These are phyloP conservation scores for Oryza meyeriana DNA, from an alignment of 176 grass and related monocot species.

Conservation along the genomic window DNA sequence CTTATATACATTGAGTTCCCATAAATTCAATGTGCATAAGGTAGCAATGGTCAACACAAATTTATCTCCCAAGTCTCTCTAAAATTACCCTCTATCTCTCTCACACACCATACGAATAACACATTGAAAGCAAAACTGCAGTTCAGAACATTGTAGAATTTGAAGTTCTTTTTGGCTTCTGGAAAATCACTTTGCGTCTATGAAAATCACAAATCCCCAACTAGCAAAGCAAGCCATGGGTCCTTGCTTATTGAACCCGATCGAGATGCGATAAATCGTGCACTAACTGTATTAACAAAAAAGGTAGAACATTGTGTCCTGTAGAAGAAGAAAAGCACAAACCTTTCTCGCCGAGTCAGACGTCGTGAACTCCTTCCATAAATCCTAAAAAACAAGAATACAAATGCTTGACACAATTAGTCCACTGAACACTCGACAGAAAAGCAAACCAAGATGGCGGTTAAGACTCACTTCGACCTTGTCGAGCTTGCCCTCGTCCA, in stretches of 20 bases:
- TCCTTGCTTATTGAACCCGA: background rate
- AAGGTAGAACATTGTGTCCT: background rate
- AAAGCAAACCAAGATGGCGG: background rate
- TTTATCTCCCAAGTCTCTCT: background rate
- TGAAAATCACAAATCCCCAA: background rate
- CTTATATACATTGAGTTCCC: background rate
- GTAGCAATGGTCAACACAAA: background rate
- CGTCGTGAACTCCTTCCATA: slow-evolving; percentile 74
- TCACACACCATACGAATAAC: background rate
- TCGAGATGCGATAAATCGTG: background rate
- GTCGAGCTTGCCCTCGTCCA: slow-evolving; percentile 75
- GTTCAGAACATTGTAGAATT: background rate
- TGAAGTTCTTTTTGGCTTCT: background rate
- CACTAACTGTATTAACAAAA: background rate
- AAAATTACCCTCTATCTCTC: background rate
- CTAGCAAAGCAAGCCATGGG: background rate
- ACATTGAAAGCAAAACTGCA: background rate
- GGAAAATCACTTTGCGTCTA: background rate
- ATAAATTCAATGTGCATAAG: background rate
- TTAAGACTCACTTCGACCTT: slow-evolving; percentile 61
- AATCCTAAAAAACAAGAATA: slow-evolving; percentile 51
- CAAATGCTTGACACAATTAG: background rate
- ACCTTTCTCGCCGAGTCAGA: slow-evolving; percentile 74
- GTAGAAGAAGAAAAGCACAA: background rate
- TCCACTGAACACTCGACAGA: background rate